phyloP scores from a whole-genome alignment of 352 stramenopile species.

The Phytophthora colocasiae region DNA sequence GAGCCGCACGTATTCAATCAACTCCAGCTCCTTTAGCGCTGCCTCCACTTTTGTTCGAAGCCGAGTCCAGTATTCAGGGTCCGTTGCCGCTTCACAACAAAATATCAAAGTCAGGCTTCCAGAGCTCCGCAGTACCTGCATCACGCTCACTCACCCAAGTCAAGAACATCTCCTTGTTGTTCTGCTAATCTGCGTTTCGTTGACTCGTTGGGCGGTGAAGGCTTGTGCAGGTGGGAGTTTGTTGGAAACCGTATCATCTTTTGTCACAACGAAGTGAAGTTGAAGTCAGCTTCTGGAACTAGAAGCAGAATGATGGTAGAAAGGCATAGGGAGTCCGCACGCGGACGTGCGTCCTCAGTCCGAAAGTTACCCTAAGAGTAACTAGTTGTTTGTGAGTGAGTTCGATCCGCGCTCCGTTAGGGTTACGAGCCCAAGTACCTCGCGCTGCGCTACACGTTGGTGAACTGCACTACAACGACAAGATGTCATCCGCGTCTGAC shows the following conservation, averaged over 20 bases:
- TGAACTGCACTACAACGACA: conserved; percentile 10
- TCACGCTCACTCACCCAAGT: conserved; percentile 22
- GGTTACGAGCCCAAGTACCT: too few relatives aligned
- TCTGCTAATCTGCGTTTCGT: conserved; percentile 10
- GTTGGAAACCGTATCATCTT: too few relatives aligned
- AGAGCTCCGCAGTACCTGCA: conserved; percentile 1
- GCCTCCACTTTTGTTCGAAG: conserved; percentile 37
- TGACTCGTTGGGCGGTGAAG: conserved; percentile 11
- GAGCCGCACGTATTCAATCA: conserved; percentile 40
- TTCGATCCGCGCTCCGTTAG: too few relatives aligned
- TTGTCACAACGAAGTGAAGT: too few relatives aligned
- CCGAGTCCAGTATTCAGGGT: conserved; percentile 51
- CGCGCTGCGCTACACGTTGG: conserved; percentile 5
- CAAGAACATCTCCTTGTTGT: conserved; percentile 4
- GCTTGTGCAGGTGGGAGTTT: conserved; percentile 14
- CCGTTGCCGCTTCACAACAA: conserved; percentile 22
- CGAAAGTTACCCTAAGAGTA: too few relatives aligned
- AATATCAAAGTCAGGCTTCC: conserved; percentile 8
- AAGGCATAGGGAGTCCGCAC: too few relatives aligned
- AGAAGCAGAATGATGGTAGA: too few relatives aligned
- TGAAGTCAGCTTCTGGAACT: too few relatives aligned
- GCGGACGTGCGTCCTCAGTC: too few relatives aligned
- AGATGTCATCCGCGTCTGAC: conserved; percentile 16
- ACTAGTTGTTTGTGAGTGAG: too few relatives aligned
- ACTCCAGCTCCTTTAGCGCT: conserved; percentile 45